Percentiles rank a stretch among this genome's conserved stretches.
Evolutionary conservation across 2,329 filamentous ascomycete species (phyloP).

Genomic region (Trichoderma sp.): DNA sequence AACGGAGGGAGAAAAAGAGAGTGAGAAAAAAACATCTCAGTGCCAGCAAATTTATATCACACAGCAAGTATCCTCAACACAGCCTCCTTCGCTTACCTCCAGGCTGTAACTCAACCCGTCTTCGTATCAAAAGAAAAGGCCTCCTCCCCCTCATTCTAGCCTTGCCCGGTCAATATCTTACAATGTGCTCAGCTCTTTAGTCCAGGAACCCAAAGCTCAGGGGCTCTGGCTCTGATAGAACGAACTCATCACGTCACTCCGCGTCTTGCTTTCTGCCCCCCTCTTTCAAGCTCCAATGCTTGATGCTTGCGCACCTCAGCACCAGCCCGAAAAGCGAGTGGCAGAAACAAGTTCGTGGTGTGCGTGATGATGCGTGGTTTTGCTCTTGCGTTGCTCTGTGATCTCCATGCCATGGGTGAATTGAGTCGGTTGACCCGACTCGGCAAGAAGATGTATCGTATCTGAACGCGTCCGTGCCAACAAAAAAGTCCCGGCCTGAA

Average conservation of each 20-base stretch:
- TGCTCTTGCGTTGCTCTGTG: slow-evolving; percentile 61
- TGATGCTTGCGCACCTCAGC: slow-evolving; percentile 34
- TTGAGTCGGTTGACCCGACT: slow-evolving; percentile 21
- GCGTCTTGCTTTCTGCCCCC: slow-evolving; percentile 12
- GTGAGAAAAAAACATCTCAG: slow-evolving; percentile 20
- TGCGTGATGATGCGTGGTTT: slow-evolving; percentile 26
- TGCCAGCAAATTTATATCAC: not conserved
- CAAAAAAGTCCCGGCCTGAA: not conserved
- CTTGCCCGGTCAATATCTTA: not conserved
- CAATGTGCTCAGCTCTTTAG: slow-evolving; percentile 63
- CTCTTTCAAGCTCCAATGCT: slow-evolving; percentile 21
- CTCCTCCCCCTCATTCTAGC: not conserved
- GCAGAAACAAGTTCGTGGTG: not conserved
- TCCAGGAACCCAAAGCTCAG: slow-evolving; percentile 58
- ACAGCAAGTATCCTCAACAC: not conserved
- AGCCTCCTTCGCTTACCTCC: slow-evolving; percentile 1
- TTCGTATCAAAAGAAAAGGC: not conserved
- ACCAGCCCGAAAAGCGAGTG: not conserved
- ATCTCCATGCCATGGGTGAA: slow-evolving; percentile 51
- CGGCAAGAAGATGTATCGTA: slow-evolving; percentile 62
- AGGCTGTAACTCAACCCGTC: not conserved
- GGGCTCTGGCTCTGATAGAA: slow-evolving; percentile 61
- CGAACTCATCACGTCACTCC: slow-evolving; percentile 40
- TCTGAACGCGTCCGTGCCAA: slow-evolving; percentile 49
- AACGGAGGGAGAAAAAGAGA: not conserved